Evolutionary conservation across 495 filamentous ascomycete genomes (phyloP).

Genomic region (Annulohypoxylon bovei): DNA sequence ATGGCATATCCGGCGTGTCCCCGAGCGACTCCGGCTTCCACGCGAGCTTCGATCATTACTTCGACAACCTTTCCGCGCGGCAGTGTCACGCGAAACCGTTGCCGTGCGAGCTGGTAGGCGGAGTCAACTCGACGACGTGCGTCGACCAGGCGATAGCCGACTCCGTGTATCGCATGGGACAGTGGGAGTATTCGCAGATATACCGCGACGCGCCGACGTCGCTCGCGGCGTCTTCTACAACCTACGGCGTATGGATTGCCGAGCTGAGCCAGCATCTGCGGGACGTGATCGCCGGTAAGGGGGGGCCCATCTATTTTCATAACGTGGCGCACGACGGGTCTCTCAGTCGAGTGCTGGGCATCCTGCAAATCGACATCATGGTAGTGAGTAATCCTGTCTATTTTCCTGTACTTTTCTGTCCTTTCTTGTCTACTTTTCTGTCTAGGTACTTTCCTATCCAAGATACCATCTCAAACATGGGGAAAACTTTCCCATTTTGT

Average conservation of each 20-base stretch:
- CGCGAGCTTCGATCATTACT: slow-evolving; percentile 74
- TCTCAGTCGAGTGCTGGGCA: slow-evolving; percentile 65
- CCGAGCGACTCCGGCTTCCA: slow-evolving; percentile 67
- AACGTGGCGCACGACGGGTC: slow-evolving; percentile 78
- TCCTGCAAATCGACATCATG: slow-evolving; percentile 74
- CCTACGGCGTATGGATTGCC: slow-evolving; percentile 71
- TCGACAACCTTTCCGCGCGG: slow-evolving; percentile 74
- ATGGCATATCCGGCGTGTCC: slow-evolving; percentile 67
- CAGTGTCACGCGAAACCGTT: slow-evolving; percentile 72
- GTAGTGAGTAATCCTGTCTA: slow-evolving; percentile 53
- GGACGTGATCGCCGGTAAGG: slow-evolving; percentile 50
- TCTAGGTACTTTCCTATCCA: too few species aligned
- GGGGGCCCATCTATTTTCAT: slow-evolving; percentile 64
- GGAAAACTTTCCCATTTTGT: background rate
- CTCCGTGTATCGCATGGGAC: slow-evolving; percentile 71
- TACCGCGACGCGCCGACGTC: slow-evolving; percentile 68
- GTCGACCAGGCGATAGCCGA: slow-evolving; percentile 65
- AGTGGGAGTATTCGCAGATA: slow-evolving; percentile 76
- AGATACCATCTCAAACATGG: background rate
- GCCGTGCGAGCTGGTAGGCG: slow-evolving; percentile 62
- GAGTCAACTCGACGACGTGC: slow-evolving; percentile 55
- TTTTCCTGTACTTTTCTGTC: too few species aligned
- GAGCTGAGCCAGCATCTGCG: slow-evolving; percentile 70
- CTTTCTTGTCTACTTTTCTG: too few species aligned
- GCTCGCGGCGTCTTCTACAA: slow-evolving; percentile 62